Evolutionary conservation across 2,329 filamentous ascomycete species (phyloP).

Genomic region (Colletotrichum falcatum): DNA sequence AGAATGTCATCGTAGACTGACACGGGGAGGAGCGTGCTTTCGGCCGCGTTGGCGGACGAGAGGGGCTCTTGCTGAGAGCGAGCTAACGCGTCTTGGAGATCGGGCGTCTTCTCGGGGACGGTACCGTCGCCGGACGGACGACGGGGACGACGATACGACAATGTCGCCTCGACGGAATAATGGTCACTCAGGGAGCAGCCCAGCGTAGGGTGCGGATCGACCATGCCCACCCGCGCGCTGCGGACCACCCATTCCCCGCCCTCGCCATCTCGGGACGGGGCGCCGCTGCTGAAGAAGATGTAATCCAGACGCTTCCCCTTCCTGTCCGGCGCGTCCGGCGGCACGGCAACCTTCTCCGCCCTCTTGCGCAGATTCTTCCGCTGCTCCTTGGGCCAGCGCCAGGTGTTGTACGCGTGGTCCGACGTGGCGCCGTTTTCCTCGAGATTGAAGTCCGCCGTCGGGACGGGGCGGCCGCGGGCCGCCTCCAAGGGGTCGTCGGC

Average conservation of each 20-base stretch:
- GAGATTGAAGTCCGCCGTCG: conserved; percentile 83
- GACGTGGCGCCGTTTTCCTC: conserved; percentile 87
- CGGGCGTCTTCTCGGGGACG: conserved; percentile 51
- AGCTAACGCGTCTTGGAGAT: conserved; percentile 53
- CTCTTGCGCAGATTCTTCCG: conserved; percentile 76
- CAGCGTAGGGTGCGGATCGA: conserved; percentile 81
- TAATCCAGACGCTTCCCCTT: conserved; percentile 93
- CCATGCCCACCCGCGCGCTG: conserved; percentile 81
- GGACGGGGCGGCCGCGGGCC: conserved; percentile 73
- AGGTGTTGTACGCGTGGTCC: conserved; percentile 88
- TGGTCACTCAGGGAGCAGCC: conserved; percentile 93
- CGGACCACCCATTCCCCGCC: conserved; percentile 74
- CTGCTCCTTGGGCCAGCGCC: conserved; percentile 84
- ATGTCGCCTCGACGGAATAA: conserved; percentile 87
- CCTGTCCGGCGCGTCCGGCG: conserved; percentile 75
- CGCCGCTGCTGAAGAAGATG: conserved; percentile 78
- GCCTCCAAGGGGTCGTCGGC: conserved; percentile 76
- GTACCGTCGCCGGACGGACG: conserved; percentile 36
- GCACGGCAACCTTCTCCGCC: conserved; percentile 69
- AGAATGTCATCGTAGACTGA: conserved; percentile 74
- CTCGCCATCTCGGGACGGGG: conserved; percentile 33
- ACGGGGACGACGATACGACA: conserved; percentile 62
- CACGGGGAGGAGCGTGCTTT: conserved; percentile 43
- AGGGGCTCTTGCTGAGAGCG: conserved; percentile 43
- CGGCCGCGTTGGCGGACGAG: conserved; percentile 47